Conservation (phyloP, 306 rosid species). For the Gillenia trifoliata region DNA sequence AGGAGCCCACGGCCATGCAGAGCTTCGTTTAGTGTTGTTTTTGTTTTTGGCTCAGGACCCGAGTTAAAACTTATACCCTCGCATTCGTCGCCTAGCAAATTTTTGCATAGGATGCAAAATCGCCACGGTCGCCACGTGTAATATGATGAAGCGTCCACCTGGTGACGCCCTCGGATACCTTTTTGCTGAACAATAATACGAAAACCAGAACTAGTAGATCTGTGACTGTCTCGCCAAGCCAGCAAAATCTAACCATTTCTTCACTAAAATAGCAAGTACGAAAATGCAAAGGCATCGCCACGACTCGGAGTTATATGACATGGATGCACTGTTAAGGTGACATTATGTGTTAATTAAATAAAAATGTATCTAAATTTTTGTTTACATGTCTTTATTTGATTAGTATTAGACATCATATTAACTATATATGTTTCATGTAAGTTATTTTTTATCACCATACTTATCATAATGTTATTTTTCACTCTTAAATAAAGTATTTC, state of each 20-base stretch:
- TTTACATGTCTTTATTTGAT: no score
- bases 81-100: conserved; percentile 19
- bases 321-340: no score
- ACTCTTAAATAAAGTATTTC: no score
- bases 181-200: neutral
- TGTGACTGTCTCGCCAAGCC: neutral
- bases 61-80: neutral
- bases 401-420: no score
- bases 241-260: neutral
- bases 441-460: no score
- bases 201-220: neutral
- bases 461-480: no score
- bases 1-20: neutral
- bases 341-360: no score
- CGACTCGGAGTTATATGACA: no score
- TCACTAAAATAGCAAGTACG: neutral
- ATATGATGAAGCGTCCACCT: conserved; percentile 9
- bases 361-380: no score
- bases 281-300: neutral
- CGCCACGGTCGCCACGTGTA: conserved; percentile 30
- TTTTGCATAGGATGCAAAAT: neutral
- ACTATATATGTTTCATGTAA: no score
- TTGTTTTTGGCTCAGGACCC: conserved; percentile 18
- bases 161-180: conserved; percentile 52
- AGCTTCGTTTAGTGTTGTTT: neutral